phyloP scores from a whole-genome alignment of 768 basidiomycete genomes.

The Hortiboletus flavorubellus region DNA sequence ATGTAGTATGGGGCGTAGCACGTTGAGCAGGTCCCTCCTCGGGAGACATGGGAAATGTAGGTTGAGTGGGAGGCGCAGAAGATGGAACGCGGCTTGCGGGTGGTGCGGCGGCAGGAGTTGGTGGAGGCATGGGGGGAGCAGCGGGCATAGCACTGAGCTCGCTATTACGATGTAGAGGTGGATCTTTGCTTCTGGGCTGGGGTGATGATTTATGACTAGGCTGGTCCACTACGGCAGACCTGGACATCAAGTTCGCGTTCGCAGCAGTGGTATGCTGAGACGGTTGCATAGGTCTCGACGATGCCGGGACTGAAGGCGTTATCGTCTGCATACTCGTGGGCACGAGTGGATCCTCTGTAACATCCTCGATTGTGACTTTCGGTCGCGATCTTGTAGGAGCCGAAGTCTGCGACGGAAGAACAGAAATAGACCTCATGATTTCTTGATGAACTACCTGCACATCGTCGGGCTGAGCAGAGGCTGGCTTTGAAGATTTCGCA shows the following conservation, averaged over 20 bases:
- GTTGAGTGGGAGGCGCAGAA: constrained; percentile 24
- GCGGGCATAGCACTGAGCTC: constrained; percentile 5
- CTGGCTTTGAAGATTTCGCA: neutral
- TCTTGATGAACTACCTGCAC: constrained; percentile 12
- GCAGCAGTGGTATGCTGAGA: constrained; percentile 2
- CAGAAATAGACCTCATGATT: constrained; percentile 2
- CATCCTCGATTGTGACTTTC: constrained; percentile 30
- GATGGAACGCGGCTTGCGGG: constrained; percentile 16
- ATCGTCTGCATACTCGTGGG: neutral
- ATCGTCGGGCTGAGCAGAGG: constrained; percentile 6
- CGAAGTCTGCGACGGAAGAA: constrained; percentile 10
- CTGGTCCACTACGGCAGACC: constrained; percentile 8
- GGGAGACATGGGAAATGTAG: constrained; percentile 5
- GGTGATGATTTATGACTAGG: constrained; percentile 17
- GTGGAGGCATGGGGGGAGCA: constrained; percentile 23
- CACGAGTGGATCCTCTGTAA: constrained; percentile 22
- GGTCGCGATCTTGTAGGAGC: constrained; percentile 15
- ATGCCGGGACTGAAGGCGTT: constrained; percentile 3
- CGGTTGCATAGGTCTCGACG: constrained; percentile 8
- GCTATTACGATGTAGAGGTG: constrained; percentile 4
- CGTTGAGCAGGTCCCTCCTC: constrained; percentile 19
- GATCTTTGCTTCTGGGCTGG: constrained; percentile 22
- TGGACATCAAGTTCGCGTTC: constrained; percentile 4
- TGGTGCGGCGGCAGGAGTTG: constrained; percentile 2
- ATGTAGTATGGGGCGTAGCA: constrained; percentile 9